These are phyloP conservation scores for Microcyclospora pomicola DNA, from an alignment of 2,329 filamentous ascomycete species.

Conservation along the genomic window DNA sequence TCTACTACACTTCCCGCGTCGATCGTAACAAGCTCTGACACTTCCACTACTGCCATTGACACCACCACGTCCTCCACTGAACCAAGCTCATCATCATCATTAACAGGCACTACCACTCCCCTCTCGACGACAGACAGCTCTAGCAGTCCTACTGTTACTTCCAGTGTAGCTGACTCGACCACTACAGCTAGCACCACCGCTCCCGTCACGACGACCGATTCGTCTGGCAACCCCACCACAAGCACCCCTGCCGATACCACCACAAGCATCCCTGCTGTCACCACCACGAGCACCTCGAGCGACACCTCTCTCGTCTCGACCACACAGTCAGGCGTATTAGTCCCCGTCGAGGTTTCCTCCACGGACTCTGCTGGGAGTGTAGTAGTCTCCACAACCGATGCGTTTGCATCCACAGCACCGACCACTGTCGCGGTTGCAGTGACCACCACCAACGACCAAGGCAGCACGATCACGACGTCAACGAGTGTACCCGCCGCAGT, in stretches of 20 bases:
- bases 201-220: conserved; percentile 9
- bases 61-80: conserved; percentile 1
- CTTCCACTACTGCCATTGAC: conserved; percentile 5
- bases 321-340: conserved; percentile 21
- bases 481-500: conserved; percentile 27
- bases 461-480: conserved; percentile 20
- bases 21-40: neutral
- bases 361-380: conserved; percentile 26
- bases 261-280: conserved; percentile 7
- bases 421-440: conserved; percentile 18
- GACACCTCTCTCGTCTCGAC: conserved; percentile 4
- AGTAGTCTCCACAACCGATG: conserved; percentile 23
- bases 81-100: conserved; percentile 1
- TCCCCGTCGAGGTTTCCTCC: conserved; percentile 26
- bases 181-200: conserved; percentile 8
- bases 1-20: neutral
- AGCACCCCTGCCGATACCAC: conserved; percentile 9
- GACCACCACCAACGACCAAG: conserved; percentile 20
- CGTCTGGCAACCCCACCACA: conserved; percentile 7
- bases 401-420: conserved; percentile 22
- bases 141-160: conserved; percentile 11
- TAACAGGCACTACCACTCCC: conserved; percentile 10
- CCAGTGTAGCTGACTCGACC: conserved; percentile 10
- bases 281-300: conserved; percentile 3
- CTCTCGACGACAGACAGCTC: conserved; percentile 15